Evolutionary conservation across 2,329 filamentous ascomycete species (phyloP).

Genomic region (Penicillium sp.): DNA sequence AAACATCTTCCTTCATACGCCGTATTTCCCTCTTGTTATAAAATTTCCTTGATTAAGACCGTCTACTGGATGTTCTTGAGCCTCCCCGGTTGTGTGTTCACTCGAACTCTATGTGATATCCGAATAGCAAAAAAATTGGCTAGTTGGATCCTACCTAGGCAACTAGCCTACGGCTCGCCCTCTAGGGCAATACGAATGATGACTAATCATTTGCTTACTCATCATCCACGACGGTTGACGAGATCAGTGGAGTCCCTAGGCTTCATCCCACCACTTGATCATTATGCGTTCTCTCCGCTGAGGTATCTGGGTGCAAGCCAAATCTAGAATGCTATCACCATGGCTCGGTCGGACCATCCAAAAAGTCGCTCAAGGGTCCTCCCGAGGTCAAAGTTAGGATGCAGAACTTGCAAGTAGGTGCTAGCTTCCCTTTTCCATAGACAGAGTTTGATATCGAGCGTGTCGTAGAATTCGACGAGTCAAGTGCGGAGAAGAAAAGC

Average conservation of each 20-base stretch:
- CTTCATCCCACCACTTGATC: neutral
- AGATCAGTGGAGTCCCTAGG: neutral
- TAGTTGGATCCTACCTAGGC: neutral
- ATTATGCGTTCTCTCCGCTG: neutral
- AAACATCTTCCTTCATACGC: neutral
- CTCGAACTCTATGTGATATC: neutral
- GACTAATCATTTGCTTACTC: neutral
- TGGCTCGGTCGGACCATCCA: neutral
- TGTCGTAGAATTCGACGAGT: conserved; percentile 30
- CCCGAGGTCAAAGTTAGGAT: conserved; percentile 28
- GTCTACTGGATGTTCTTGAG: too few species aligned
- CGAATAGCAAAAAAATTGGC: neutral
- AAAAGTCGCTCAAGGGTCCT: conserved; percentile 5
- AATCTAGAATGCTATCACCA: neutral
- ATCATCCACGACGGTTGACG: neutral
- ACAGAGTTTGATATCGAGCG: conserved; percentile 3
- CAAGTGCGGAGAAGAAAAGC: conserved; percentile 40
- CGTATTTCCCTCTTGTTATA: neutral
- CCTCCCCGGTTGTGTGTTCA: neutral
- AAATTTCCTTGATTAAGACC: too few species aligned
- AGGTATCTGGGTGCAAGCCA: neutral
- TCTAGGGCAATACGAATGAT: neutral
- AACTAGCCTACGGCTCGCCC: too few species aligned
- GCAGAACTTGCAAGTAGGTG: conserved; percentile 37
- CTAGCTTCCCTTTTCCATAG: neutral